Conservation (phyloP, 1,284 basidiomycete species). For the Cutaneotrichosporon mucoides region DNA sequence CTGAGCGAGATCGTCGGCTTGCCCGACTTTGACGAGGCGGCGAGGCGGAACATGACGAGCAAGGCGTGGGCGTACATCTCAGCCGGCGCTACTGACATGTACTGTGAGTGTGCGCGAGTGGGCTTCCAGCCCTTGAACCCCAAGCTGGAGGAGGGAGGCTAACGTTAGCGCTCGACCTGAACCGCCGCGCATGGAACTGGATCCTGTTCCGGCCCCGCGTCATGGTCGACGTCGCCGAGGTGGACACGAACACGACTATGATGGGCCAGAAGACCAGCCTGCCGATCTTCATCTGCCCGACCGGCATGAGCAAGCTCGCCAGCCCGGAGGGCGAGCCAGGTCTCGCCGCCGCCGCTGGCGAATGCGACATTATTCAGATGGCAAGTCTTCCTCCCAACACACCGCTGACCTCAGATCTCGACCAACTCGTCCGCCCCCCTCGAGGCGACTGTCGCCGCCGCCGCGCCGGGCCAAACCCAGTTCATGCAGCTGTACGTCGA, state of each 20-base stretch:
- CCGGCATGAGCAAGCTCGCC: constrained; percentile 49
- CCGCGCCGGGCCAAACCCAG: constrained; percentile 36
- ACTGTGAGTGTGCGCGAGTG: constrained; percentile 28
- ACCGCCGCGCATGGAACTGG: constrained; percentile 41
- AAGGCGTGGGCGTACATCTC: constrained; percentile 50
- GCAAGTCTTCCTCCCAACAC: constrained; percentile 17
- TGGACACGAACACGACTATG: constrained; percentile 42
- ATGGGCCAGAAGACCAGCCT: constrained; percentile 39
- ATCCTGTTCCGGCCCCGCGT: constrained; percentile 48
- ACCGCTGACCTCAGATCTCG: constrained; percentile 33
- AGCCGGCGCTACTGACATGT: constrained; percentile 47
- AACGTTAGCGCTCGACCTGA: constrained; percentile 44
- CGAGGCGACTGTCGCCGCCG: constrained; percentile 37
- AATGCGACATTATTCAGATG: constrained; percentile 46
- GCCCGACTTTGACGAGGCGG: constrained; percentile 48
- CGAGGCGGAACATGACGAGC: constrained; percentile 33
- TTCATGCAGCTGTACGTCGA: constrained; percentile 52
- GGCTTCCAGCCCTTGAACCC: no score
- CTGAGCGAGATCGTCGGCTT: constrained; percentile 45
- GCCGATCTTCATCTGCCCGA: constrained; percentile 48
- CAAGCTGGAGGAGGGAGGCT: no score
- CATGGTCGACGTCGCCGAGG: constrained; percentile 40
- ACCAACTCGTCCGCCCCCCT: constrained; percentile 48
- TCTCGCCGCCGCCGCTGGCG: constrained; percentile 41
- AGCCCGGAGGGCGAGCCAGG: constrained; percentile 45